Evolutionary conservation across 2,329 filamentous ascomycete species (phyloP).

Genomic region (Pleurostoma richardsiae): DNA sequence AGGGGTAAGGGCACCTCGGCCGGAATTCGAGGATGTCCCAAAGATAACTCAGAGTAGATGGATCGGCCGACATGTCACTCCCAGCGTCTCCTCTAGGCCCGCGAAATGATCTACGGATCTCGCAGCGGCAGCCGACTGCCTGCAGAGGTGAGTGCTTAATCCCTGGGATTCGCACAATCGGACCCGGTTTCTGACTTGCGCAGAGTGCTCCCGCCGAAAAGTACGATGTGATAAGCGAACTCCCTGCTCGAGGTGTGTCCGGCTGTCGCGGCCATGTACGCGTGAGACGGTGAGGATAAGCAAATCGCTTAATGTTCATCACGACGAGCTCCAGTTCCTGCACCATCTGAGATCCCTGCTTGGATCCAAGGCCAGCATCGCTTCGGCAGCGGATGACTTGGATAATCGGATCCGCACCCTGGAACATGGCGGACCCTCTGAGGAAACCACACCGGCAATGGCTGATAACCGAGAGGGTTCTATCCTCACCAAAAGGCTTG

Average conservation of each 20-base stretch:
- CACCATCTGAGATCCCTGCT: background rate
- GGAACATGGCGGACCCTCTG: too few relatives aligned
- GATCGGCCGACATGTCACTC: too few relatives aligned
- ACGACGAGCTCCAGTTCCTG: conserved; percentile 6
- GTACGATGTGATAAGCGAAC: conserved; percentile 13
- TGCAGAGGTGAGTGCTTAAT: background rate
- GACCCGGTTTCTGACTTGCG: background rate
- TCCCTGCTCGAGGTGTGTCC: conserved; percentile 10
- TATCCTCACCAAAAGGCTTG: too few relatives aligned
- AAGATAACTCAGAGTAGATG: too few relatives aligned
- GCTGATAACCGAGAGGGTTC: too few relatives aligned
- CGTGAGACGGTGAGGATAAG: conserved; percentile 7
- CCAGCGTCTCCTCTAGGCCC: too few relatives aligned
- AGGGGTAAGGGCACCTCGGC: too few relatives aligned
- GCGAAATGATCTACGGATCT: background rate
- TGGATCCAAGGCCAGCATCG: background rate
- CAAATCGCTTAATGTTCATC: background rate
- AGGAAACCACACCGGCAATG: too few relatives aligned
- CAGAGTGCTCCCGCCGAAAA: conserved; percentile 12
- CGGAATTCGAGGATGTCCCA: too few relatives aligned
- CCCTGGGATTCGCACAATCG: background rate
- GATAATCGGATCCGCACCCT: too few relatives aligned
- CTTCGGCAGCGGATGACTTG: too few relatives aligned
- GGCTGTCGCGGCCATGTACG: conserved; percentile 4
- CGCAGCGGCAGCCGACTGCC: conserved; percentile 1